phyloP scores from a whole-genome alignment of 2,329 filamentous ascomycete genomes.

The Trichoderma semiorbis region DNA sequence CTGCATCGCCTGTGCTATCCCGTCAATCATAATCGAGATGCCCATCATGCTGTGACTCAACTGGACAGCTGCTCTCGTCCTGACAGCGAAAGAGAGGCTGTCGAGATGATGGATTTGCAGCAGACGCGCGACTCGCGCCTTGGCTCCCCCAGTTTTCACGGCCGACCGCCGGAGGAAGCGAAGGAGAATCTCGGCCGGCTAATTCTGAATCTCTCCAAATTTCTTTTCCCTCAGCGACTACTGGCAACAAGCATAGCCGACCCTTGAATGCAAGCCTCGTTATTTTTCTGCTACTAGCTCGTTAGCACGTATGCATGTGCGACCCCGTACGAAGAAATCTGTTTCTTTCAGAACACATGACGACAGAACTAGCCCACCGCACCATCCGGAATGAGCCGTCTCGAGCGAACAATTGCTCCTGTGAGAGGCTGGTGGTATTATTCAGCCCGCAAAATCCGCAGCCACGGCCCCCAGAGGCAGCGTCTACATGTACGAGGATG shows the following conservation, averaged over 20 bases:
- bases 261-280: neutral
- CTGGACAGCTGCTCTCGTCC: neutral
- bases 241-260: neutral
- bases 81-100: neutral
- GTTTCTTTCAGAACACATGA: constrained; percentile 13
- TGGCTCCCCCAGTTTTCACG: constrained; percentile 1
- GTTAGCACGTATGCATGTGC: neutral
- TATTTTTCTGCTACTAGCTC: neutral
- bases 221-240: neutral
- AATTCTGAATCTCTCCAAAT: neutral
- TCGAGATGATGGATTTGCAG: neutral
- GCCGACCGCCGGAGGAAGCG: constrained; percentile 15
- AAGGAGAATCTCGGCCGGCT: constrained; percentile 14
- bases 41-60: neutral
- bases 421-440: neutral
- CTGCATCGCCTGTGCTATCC: neutral
- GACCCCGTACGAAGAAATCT: neutral
- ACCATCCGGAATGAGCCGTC: constrained; percentile 4
- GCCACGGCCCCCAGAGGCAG: neutral
- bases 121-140: constrained; percentile 6
- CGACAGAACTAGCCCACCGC: neutral
- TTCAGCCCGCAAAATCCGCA: constrained; percentile 9
- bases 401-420: neutral
- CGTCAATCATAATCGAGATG: neutral
- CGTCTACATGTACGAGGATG: neutral